phyloP scores from a whole-genome alignment of 441 rosid species.

The Syzygium malaccense region DNA sequence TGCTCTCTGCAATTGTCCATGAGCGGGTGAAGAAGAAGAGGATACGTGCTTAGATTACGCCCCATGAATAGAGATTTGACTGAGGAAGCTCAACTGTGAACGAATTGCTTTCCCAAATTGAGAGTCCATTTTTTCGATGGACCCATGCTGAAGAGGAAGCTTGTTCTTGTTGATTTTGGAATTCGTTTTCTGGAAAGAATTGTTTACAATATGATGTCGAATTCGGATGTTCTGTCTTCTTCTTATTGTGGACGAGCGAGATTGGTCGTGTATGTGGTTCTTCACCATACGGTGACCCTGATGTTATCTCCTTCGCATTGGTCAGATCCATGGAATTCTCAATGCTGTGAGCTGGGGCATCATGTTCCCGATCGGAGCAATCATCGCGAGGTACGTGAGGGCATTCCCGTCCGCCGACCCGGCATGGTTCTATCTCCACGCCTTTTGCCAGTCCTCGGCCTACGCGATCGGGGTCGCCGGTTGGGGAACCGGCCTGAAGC shows the following conservation, averaged over 20 bases:
- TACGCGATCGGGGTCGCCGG: constrained; percentile 57
- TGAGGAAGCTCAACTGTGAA: neutral
- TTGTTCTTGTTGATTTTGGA: neutral
- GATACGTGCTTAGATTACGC: neutral
- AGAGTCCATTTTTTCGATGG: neutral
- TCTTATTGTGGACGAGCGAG: neutral
- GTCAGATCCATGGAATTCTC: constrained; percentile 53
- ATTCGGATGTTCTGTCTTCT: neutral
- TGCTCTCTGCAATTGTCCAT: neutral
- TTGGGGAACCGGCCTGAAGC: constrained; percentile 66
- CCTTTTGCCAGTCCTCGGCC: constrained; percentile 38
- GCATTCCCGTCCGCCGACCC: constrained; percentile 50
- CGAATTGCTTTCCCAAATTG: neutral
- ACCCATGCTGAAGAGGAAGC: neutral
- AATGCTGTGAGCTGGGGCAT: constrained; percentile 63
- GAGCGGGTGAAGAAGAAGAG: neutral
- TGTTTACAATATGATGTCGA: neutral
- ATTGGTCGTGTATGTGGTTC: neutral
- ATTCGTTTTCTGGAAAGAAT: neutral
- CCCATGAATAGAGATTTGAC: neutral
- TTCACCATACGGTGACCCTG: neutral
- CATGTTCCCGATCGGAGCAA: constrained; percentile 45
- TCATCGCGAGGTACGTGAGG: constrained; percentile 49
- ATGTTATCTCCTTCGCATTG: neutral
- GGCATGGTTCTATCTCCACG: constrained; percentile 59